phyloP scores from a whole-genome alignment of 2,329 filamentous ascomycete genomes.

The Plenodomus tracheiphilus region DNA sequence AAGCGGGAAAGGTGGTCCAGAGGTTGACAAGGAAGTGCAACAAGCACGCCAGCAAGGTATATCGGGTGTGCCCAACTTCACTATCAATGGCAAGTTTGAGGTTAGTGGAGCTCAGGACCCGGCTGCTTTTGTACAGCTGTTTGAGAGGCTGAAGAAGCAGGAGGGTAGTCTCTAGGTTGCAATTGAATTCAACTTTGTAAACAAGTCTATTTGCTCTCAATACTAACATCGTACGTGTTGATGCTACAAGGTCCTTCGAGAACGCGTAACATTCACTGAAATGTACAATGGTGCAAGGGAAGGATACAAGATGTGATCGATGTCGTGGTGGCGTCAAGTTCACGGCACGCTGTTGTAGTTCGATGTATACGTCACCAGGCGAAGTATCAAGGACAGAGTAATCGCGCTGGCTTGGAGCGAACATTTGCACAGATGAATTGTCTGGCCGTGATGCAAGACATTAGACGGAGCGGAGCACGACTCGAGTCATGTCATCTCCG shows the following conservation, averaged over 20 bases:
- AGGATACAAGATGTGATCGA: neutral
- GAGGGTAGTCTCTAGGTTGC: slow-evolving; percentile 24
- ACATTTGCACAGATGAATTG: no score
- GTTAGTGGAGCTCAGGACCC: slow-evolving; percentile 74
- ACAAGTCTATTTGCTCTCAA: neutral
- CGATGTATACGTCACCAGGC: neutral
- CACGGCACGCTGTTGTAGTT: neutral
- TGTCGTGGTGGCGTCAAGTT: neutral
- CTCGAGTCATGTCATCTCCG: neutral
- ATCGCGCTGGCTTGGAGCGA: neutral
- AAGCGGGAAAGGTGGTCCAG: slow-evolving; percentile 48
- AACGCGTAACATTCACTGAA: no score
- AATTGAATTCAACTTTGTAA: neutral
- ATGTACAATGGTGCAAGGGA: neutral
- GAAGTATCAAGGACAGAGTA: neutral
- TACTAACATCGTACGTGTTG: no score
- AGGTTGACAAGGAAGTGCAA: slow-evolving; percentile 53
- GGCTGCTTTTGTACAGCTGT: slow-evolving; percentile 66
- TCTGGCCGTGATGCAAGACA: neutral
- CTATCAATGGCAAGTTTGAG: slow-evolving; percentile 68
- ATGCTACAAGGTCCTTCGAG: no score
- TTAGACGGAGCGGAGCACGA: neutral
- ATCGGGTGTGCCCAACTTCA: slow-evolving; percentile 74
- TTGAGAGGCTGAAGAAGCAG: slow-evolving; percentile 61
- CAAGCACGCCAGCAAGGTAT: slow-evolving; percentile 55